Evolutionary conservation across 2,329 filamentous ascomycete genomes (phyloP), one percentile per base, ranked within the genome.

Genomic region (Aspergillus unguis): DNA sequence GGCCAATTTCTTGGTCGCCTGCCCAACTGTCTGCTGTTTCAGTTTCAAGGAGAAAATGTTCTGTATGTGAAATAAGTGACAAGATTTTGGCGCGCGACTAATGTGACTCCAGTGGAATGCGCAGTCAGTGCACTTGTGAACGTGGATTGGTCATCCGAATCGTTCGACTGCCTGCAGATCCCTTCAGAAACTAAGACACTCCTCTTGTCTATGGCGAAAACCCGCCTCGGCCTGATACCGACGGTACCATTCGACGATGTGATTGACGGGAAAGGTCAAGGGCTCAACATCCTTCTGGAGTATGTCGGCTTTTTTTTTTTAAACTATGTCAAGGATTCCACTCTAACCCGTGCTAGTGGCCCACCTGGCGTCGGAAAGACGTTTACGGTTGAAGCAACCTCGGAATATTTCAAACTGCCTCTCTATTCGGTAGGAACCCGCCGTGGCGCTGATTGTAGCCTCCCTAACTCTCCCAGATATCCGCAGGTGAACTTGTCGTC

Each of bases 181-280:
- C 56, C 58, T 5, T 44, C n/a, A 36, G 47, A 65, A 28, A 61
- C 53, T 17, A 60, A 59, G 49, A 50, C 28, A 10, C 10, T 60
- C 9, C 57, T 64, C 37, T 56, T 58, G 17, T 58, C 52, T 26
- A 31, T 61, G 37, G 52, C 48, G 6, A 55, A 55, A 53, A 52
- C 57, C 35, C 56, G 54, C 40, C 44, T 63, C n/a, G n/a, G 53
- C 8, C 6, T 59, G 31, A 56, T 58, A 53, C 58, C 50, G 37
- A 56, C 48, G n/a, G 31, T 58, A 46, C 52, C 48, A 6, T 62
- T 64, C 40, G 62, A n/a, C 41, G 61, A 70, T 53, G 50, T 69
- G 9, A 62, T 71, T 44, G 50, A 64, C 6, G 59, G 66, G 10
- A 73, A 74, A 54, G 70, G 69, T 6, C 55, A 62, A 54, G 47